A percentile compares a stretch with the other conserved stretches of the same genome.
phyloP scores from a whole-genome alignment of 139 green algal genomes.

The Deuterostichococcus epilithicus region DNA sequence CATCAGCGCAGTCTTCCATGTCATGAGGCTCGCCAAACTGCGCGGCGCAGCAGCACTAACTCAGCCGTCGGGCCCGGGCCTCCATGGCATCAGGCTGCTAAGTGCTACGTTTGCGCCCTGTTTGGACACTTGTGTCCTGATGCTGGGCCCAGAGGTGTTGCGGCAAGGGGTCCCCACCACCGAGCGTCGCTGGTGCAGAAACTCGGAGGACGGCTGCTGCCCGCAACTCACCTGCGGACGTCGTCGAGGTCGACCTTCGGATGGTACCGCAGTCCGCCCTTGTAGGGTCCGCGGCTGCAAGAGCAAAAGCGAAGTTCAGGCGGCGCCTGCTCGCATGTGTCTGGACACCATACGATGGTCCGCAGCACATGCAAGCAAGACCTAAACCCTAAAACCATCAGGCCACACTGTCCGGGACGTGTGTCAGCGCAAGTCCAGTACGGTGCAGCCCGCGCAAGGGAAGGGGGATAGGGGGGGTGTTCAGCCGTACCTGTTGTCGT shows the following conservation, averaged over 20 bases:
- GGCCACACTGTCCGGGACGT: no score
- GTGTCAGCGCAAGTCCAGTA: no score
- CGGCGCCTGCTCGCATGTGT: not conserved
- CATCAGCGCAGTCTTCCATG: slow-evolving; percentile 94
- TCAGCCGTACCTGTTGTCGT: slow-evolving; percentile 67
- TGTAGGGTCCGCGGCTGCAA: slow-evolving; percentile 70
- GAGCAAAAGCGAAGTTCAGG: not conserved
- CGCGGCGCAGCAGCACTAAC: not conserved
- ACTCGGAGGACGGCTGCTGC: not conserved
- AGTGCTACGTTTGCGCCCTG: not conserved
- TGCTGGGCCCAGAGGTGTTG: not conserved
- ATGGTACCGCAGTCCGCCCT: slow-evolving; percentile 79
- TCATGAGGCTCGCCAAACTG: slow-evolving; percentile 82
- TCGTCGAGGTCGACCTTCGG: slow-evolving; percentile 75
- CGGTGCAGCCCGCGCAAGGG: no score
- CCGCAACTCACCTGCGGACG: slow-evolving; percentile 41
- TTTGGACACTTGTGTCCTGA: not conserved
- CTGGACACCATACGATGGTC: no score
- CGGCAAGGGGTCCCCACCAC: not conserved
- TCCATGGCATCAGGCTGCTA: not conserved
- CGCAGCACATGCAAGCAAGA: no score
- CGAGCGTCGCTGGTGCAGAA: not conserved
- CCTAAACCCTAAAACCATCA: no score
- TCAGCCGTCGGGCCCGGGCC: not conserved
- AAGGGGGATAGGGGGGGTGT: not conserved